Evolutionary conservation across 768 basidiomycete species (phyloP).

Genomic region (Trametes cingulata): DNA sequence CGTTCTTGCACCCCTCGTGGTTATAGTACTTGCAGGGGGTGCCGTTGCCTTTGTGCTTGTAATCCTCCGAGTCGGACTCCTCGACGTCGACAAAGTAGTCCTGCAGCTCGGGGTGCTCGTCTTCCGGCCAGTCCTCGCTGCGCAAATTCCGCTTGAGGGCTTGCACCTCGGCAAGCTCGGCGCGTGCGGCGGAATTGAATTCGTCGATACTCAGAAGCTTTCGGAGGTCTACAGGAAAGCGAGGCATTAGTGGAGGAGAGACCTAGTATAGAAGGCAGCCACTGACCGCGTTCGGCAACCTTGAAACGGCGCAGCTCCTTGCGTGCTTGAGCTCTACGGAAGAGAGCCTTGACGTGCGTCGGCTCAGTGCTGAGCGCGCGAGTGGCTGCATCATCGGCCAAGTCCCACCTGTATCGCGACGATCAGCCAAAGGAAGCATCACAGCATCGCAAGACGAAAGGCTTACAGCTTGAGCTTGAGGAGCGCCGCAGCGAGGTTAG

Average conservation of each 20-base stretch:
- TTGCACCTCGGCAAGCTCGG: constrained; percentile 21
- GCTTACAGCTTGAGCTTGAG: constrained; percentile 40
- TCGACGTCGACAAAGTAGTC: constrained; percentile 40
- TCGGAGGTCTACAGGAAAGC: constrained; percentile 30
- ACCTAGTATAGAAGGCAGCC: neutral
- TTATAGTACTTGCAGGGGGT: constrained; percentile 60
- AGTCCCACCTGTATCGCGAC: constrained; percentile 23
- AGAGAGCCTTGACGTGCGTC: constrained; percentile 37
- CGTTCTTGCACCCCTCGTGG: constrained; percentile 48
- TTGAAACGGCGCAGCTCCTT: constrained; percentile 29
- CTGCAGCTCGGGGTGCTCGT: constrained; percentile 9
- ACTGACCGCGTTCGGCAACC: constrained; percentile 29
- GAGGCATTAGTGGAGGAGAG: too few relatives aligned
- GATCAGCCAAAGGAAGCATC: neutral
- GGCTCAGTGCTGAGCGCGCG: constrained; percentile 34
- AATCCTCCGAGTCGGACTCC: constrained; percentile 57
- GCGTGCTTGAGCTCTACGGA: constrained; percentile 36
- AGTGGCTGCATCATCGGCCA: constrained; percentile 33
- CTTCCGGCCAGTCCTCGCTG: constrained; percentile 12
- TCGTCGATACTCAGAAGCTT: constrained; percentile 32
- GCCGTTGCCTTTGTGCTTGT: constrained; percentile 50
- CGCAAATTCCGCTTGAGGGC: neutral
- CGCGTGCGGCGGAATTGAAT: constrained; percentile 21
- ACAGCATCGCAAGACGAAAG: neutral
- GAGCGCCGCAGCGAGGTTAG: constrained; percentile 46